Base-by-base conservation (phyloP, 1,139 yeast species). In the Yamadazyma triangularis region DNA sequence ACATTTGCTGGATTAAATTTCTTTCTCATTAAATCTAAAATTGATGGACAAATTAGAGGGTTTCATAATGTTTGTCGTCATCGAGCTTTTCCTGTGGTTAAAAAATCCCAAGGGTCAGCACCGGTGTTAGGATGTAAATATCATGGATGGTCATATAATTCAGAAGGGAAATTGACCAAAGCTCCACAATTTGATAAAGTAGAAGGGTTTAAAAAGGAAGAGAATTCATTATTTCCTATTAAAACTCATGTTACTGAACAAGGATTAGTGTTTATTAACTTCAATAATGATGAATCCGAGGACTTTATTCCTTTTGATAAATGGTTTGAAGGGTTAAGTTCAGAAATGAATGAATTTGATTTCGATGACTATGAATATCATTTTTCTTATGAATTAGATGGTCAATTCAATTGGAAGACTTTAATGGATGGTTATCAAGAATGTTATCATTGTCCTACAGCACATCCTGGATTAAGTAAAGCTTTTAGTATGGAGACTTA, bases 371-470 rank as follows among this genome's bases (percentile, higher is more conserved):
- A 76, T 45, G 81, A 76, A 43, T 76, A 74, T 51, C 75, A 75
- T 52, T 74, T 75, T 80, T 70, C 78, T n/a, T 76, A 75, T 43
- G 80, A 76, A 48, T 60, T 76, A 29, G 79, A 74, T 41, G 82
- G 81, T 32, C 59, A 71, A 43, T 76, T 76, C 55, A 76, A 76
- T 53, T 76, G 82, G 82, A 76, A 76, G 47, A 76, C 82, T 2
- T 61, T 76, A 39, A 74, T 76, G 79, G 82, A 76, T 46, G 82
- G 82, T 3, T 76, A 76, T 53, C 79, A 76, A 53, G 82, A 76
- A 51, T 76, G 82, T 41, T 75, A 75, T 53, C 82, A 76, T 48
- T 76, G 82, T 51, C 81, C 81, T 23, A 76, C 80, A 13, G 80
- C 80, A 1, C 82, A 76, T 44, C 81, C 80, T 3, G 80, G 80